These are phyloP conservation scores for Lepidium africanum DNA, from an alignment of 345 rosid genomes.

Conservation along the genomic window DNA sequence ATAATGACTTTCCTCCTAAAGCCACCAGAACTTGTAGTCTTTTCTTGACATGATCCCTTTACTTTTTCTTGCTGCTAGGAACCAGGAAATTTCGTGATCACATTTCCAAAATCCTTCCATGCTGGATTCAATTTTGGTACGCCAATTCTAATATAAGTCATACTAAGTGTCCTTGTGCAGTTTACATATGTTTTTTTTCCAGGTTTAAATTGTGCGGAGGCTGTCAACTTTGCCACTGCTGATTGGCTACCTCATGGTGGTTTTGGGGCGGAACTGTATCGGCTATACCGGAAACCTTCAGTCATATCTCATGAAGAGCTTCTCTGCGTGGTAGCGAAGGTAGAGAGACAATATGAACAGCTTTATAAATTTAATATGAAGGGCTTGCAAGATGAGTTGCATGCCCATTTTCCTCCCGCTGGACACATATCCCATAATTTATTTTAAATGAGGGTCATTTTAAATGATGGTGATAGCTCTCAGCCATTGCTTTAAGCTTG, in stretches of 20 bases:
- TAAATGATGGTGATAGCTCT: neutral
- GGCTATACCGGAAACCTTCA: conserved; percentile 70
- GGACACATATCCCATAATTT: neutral
- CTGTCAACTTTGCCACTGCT: conserved; percentile 97
- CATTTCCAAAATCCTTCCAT: conserved; percentile 92
- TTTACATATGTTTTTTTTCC: conserved; percentile 17
- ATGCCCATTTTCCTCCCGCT: neutral
- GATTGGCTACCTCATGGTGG: conserved; percentile 99
- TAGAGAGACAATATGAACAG: conserved; percentile 13
- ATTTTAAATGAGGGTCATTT: neutral
- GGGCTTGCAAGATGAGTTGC: neutral
- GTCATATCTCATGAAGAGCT: conserved; percentile 97
- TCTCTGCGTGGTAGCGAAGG: conserved; percentile 89
- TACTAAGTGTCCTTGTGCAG: neutral
- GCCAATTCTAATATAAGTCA: conserved; percentile 19
- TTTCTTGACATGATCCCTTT: conserved; percentile 5
- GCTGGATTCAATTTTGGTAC: conserved; percentile 96
- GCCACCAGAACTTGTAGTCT: neutral
- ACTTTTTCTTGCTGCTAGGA: conserved; percentile 47
- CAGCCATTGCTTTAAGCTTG: neutral
- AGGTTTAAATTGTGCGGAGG: conserved; percentile 98
- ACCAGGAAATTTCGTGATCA: conserved; percentile 94
- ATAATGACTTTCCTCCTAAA: neutral
- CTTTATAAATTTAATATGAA: neutral
- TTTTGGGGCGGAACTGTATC: conserved; percentile 70